phyloP scores from a whole-genome alignment of 352 stramenopile genomes.

The Phytophthora ramorum region DNA sequence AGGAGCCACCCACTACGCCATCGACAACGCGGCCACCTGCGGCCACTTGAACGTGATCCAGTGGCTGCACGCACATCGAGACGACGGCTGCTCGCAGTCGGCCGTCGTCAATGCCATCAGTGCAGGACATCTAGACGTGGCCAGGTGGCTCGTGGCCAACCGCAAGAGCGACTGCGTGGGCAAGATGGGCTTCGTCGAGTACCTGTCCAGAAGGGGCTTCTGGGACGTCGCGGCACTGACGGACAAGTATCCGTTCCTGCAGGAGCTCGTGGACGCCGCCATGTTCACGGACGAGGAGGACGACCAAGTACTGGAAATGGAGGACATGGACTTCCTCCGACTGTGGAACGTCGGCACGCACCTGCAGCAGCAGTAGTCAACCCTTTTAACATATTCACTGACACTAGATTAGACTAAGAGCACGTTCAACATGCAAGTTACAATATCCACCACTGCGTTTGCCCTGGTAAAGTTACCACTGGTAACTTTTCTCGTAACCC shows the following conservation, averaged over 20 bases:
- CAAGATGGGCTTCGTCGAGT: slow-evolving; percentile 44
- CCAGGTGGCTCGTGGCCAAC: slow-evolving; percentile 62
- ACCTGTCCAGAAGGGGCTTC: slow-evolving; percentile 37
- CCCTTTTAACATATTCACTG: slow-evolving; percentile 11
- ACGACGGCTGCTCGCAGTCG: slow-evolving; percentile 74
- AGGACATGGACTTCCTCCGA: slow-evolving; percentile 25
- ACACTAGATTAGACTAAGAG: slow-evolving; percentile 24
- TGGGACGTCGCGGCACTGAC: slow-evolving; percentile 44
- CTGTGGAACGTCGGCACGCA: slow-evolving; percentile 13
- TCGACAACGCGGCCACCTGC: slow-evolving; percentile 63
- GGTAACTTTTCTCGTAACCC: too few relatives aligned
- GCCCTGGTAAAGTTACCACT: too few relatives aligned
- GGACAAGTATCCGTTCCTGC: slow-evolving; percentile 39
- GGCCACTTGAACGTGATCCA: slow-evolving; percentile 55
- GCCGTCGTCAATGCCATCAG: slow-evolving; percentile 71
- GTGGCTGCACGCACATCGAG: slow-evolving; percentile 59
- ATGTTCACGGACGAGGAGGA: slow-evolving; percentile 31
- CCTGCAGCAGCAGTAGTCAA: slow-evolving; percentile 21
- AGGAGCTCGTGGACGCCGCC: slow-evolving; percentile 33
- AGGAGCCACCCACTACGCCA: slow-evolving; percentile 58
- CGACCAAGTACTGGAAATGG: slow-evolving; percentile 18
- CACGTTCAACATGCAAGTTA: not conserved
- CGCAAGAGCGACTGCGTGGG: slow-evolving; percentile 48
- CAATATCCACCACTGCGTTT: not conserved
- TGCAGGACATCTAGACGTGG: slow-evolving; percentile 56